Evolutionary conservation across 345 rosid species (phyloP), one percentile per base, ranked within the genome.

Genomic region (Brassica napus): DNA sequence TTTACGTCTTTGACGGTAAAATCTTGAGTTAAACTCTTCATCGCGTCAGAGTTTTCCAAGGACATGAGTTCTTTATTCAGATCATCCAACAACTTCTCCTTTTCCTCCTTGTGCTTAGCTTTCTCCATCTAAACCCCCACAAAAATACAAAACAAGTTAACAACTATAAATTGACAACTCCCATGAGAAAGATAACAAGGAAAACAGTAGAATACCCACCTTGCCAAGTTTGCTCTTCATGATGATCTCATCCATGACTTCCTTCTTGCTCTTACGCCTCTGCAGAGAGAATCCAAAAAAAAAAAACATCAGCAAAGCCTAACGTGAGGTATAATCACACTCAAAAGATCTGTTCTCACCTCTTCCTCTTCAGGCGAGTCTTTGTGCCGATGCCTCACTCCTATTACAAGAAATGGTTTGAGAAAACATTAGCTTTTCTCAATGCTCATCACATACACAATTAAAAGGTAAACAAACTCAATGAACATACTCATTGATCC

Each of bases 191-290:
- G 52, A 58, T 35, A 69, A 64, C 30, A 75, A 37, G 64, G 64
- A 65, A 64, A 65, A 60, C 14, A 34, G 57, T 26, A 21, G 68
- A 66, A 78, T 55, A 42, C 11, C 73, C 80, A 95, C 98, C 99
- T 86, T 95, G 86, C 88, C 94, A 89, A 80, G 85, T 81, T 95
- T 95, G 90, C 98, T 93, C 87, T 95, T 95, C 86, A 91, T 82
- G 74, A 93, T 95, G 77, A 95, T 85, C 89, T 95, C 97, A 75
- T 87, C 86, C 97, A 89, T 93, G 15, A 90, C 86, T 87, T 95
- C 96, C 78, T 91, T 95, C 85, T 95, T 95, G 69, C 86, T 84
- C 86, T 88, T 95, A 81, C 80, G 96, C 62, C 80, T 91, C 98
- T 94, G 93, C 79, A 80, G 69, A 52, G 32, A 49, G 24, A 57